Percentiles rank a stretch among this genome's conserved stretches.
phyloP scores from a whole-genome alignment of 1,284 basidiomycete species.

The Leccinum huronense region DNA sequence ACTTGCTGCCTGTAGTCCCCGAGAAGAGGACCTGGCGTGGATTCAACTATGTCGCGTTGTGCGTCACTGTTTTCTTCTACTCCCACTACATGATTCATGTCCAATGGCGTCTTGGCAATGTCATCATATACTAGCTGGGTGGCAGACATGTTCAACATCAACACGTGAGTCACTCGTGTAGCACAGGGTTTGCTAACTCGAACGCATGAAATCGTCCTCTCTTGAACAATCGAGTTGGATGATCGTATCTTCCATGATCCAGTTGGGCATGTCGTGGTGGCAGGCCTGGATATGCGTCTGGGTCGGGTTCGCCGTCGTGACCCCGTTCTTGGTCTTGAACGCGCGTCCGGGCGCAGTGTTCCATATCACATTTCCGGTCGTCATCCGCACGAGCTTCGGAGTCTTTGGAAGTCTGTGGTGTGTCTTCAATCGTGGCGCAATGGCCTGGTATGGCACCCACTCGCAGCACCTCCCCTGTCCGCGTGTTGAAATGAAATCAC shows the following conservation, averaged over 20 bases:
- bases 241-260: constrained; percentile 75
- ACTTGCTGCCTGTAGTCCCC: constrained; percentile 58
- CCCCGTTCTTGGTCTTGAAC: constrained; percentile 75
- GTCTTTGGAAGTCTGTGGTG: constrained; percentile 84
- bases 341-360: constrained; percentile 80
- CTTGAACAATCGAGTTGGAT: constrained; percentile 52
- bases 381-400: constrained; percentile 75
- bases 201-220: not conserved
- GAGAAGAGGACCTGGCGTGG: constrained; percentile 59
- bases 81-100: not conserved
- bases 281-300: constrained; percentile 79
- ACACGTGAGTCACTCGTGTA: constrained; percentile 53
- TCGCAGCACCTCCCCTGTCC: constrained; percentile 24
- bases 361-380: constrained; percentile 80
- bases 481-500: constrained; percentile 22
- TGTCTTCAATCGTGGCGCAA: constrained; percentile 75
- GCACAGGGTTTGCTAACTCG: not conserved
- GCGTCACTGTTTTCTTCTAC: constrained; percentile 24
- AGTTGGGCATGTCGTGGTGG: constrained; percentile 78
- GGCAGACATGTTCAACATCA: constrained; percentile 79
- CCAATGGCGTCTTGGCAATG: not conserved
- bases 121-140: constrained; percentile 56
- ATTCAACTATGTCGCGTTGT: constrained; percentile 68
- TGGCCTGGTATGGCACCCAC: constrained; percentile 59
- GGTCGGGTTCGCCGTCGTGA: constrained; percentile 72